These are phyloP conservation scores for Brassica juncea DNA, from an alignment of 345 rosid species.

Conservation along the genomic window DNA sequence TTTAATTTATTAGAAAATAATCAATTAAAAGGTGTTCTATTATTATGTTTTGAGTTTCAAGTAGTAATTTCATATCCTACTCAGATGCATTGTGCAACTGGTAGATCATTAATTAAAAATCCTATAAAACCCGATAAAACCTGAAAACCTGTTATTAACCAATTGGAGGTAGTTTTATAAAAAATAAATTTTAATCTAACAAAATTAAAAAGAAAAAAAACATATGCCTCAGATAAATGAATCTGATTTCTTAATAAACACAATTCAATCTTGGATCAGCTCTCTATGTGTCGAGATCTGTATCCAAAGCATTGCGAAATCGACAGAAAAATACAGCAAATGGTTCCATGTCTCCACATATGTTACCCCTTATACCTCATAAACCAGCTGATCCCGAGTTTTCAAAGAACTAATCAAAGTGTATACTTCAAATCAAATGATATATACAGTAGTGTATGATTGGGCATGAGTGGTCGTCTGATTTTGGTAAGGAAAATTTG, in stretches of 20 bases:
- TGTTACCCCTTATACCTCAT: conserved; percentile 37
- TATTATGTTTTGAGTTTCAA: background rate
- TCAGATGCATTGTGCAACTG: too few species aligned
- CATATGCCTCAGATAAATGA: too few species aligned
- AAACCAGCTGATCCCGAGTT: conserved; percentile 47
- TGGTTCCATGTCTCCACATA: conserved; percentile 28
- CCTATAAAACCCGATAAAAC: too few species aligned
- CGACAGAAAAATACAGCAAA: conserved; percentile 16
- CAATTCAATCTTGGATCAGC: conserved; percentile 44
- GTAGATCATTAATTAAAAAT: too few species aligned
- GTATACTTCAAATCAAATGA: background rate
- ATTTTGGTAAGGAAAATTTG: background rate
- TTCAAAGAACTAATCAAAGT: conserved; percentile 15
- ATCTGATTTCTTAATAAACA: background rate
- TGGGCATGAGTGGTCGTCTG: background rate
- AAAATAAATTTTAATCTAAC: too few species aligned
- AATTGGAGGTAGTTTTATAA: too few species aligned
- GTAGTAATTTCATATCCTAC: background rate
- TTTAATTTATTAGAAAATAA: too few species aligned
- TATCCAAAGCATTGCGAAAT: conserved; percentile 43
- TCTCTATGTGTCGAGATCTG: conserved; percentile 48
- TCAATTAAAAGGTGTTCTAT: too few species aligned
- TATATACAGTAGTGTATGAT: background rate
- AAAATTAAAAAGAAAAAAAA: too few species aligned
- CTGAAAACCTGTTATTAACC: too few species aligned